Conservation (phyloP, 2,329 filamentous ascomycete species). For the Pseudogymnoascus sp. region DNA sequence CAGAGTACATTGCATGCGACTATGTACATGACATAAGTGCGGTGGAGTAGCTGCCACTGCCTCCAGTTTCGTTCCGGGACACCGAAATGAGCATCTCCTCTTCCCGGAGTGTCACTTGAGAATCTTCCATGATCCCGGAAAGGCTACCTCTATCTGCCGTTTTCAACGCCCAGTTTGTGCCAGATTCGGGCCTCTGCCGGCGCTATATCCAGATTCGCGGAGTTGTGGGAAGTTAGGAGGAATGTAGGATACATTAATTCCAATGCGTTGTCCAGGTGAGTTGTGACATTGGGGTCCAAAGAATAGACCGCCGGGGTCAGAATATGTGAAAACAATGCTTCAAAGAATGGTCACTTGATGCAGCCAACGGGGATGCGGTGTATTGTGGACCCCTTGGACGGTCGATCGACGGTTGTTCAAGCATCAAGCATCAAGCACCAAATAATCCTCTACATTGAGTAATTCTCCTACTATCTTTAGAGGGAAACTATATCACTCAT, state of each 20-base stretch:
- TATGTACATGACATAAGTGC: not conserved
- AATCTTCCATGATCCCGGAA: conserved; percentile 3
- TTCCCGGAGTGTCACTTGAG: not conserved
- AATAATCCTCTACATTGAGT: not conserved
- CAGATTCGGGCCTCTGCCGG: not conserved
- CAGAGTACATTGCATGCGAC: not conserved
- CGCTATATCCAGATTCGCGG: not conserved
- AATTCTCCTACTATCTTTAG: not conserved
- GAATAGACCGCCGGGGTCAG: not conserved
- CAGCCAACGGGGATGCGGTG: not conserved
- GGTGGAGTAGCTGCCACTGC: not conserved
- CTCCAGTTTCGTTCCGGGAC: not conserved
- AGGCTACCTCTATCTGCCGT: not conserved
- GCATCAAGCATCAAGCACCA: not conserved
- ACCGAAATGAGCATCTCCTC: not conserved
- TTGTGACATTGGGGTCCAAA: not conserved
- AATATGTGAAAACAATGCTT: not conserved
- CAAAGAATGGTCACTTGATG: not conserved
- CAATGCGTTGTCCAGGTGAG: not conserved
- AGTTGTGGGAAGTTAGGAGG: not conserved
- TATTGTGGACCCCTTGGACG: not conserved
- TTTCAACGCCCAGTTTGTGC: not conserved
- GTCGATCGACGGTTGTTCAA: not conserved
- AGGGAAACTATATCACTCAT: not conserved
- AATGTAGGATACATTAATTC: not conserved